Evolutionary conservation across 23 red algal species (phyloP), one percentile per base, ranked within the genome.

Genomic region (Gracilaria domingensis): DNA sequence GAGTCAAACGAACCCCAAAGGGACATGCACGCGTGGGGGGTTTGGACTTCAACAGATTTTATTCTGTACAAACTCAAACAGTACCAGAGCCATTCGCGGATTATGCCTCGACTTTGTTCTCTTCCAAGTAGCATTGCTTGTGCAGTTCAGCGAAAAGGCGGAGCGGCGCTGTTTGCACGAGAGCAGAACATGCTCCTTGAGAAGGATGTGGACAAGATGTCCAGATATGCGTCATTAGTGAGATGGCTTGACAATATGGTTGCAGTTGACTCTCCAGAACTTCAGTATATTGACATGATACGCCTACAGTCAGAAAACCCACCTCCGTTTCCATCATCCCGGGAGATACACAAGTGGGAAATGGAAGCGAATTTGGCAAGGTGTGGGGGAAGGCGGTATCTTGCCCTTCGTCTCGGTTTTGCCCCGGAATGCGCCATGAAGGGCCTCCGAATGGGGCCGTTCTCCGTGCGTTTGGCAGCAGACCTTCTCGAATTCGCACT

Each of bases 361-460:
- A 49, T 84, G 48, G 59, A 62, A 34, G 44, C 13, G n/a, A 60
- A 84, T 66, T 6, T 84, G 16, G 29, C 25, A 8, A n/a, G 81
- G 48, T 84, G 34, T 66, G 81, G 81, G 17, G 81, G 81, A 47
- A 23, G 81, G 56, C 28, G 59, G 40, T 65, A 49, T 37, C 81
- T 84, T 20, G 81, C 58, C 11, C 49, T 49, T 4, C 56, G 81
- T 17, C 81, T 84, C 8, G 81, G 81, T 21, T 84, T 84, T 84
- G n/a, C 76, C 17, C 48, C 49, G 32, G 33, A 55, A 28, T 80
- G 44, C 29, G 76, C 25, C n/a, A 80, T 80, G 17, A 55, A 60
- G 29, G 76, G 54, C 54, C 24, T 80, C 9, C 59, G 54, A 49
- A 84, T 84, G 81, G 81, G 58, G 29, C 58, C 81, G 33, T 66